These are phyloP conservation scores for Geopyxis carbonaria DNA, from an alignment of 495 filamentous ascomycete genomes.

Conservation along the genomic window DNA sequence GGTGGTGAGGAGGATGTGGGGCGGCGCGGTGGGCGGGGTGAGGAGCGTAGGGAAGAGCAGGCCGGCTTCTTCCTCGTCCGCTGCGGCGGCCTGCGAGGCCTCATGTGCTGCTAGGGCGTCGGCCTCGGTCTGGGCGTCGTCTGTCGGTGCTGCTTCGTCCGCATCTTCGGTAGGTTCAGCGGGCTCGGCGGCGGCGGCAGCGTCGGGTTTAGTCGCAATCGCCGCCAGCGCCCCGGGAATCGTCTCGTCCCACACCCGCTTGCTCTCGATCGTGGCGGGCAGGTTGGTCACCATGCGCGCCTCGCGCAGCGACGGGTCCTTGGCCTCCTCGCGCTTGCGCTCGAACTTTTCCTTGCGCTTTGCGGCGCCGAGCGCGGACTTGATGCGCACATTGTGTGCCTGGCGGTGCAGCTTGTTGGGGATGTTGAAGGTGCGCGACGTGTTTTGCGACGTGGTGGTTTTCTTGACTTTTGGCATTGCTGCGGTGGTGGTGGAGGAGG, in stretches of 20 bases:
- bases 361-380: constrained; percentile 49
- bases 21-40: constrained; percentile 27
- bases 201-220: constrained; percentile 33
- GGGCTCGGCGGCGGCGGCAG: constrained; percentile 9
- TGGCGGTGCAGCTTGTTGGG: constrained; percentile 63
- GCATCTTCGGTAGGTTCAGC: constrained; percentile 19
- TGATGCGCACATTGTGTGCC: constrained; percentile 56
- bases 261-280: constrained; percentile 69
- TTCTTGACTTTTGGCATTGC: constrained; percentile 18
- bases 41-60: constrained; percentile 62
- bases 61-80: constrained; percentile 25
- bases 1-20: constrained; percentile 84
- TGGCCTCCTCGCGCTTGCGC: constrained; percentile 66
- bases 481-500: constrained; percentile 3
- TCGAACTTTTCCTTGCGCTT: constrained; percentile 62
- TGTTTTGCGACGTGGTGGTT: constrained; percentile 16
- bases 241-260: constrained; percentile 76
- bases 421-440: constrained; percentile 19
- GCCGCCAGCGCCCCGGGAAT: constrained; percentile 62
- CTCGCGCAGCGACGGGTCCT: constrained; percentile 56
- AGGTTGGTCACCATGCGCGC: constrained; percentile 60
- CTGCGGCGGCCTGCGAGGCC: constrained; percentile 11
- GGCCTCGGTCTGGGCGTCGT: constrained; percentile 35
- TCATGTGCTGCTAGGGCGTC: constrained; percentile 33
- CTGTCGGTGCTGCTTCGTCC: constrained; percentile 30